Base-by-base conservation (phyloP, 768 basidiomycete genomes). In the Serendipita vermifera region DNA sequence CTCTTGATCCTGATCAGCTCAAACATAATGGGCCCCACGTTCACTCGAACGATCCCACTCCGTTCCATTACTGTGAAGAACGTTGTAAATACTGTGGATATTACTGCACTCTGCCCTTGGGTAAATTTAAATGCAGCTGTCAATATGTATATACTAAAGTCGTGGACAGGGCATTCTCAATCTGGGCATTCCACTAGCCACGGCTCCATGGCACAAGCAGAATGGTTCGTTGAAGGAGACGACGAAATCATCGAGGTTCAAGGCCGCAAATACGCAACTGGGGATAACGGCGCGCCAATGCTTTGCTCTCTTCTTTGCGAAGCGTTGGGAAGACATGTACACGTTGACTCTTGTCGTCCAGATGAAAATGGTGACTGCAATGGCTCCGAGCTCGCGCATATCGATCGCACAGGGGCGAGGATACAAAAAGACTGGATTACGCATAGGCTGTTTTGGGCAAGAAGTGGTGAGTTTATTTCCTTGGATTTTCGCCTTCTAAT, bases 171-270 rank as follows among this genome's bases (percentile, higher is more conserved):
- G 0, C 81, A 83, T 57, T 57, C 77, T 0, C 80, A 82, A 57
- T 71, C 75, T 59, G 77, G 79, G 40, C 81, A 83, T 35, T 79
- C 81, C 39, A 83, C 81, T 0, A 71, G 70, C 13, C 81, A 83
- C 56, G 82, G 81, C 5, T 81, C 78, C 1, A 82, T 82, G 80
- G 76, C 77, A 0, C 71, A 67, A 56, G 75, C 78, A 0, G 69
- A 71, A 38, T 83, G 82, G 82, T 69, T 75, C 0, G 62, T 81
- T 2, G 78, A 81, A 54, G 76, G 75, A 0, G 72, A 73, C 1
- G 77, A 72, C 14, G 71, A 69, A 2, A 64, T 68, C 1, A 55
- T 81, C 0, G 81, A 82, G 59, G 65, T 81, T 2, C 73, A 75
- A 57, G 80, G 80, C 2, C 73, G 73, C 55, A 76, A 71, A 57